These are phyloP conservation scores for Fistulinella staudtii DNA, from an alignment of 1,284 basidiomycete species.

Conservation along the genomic window DNA sequence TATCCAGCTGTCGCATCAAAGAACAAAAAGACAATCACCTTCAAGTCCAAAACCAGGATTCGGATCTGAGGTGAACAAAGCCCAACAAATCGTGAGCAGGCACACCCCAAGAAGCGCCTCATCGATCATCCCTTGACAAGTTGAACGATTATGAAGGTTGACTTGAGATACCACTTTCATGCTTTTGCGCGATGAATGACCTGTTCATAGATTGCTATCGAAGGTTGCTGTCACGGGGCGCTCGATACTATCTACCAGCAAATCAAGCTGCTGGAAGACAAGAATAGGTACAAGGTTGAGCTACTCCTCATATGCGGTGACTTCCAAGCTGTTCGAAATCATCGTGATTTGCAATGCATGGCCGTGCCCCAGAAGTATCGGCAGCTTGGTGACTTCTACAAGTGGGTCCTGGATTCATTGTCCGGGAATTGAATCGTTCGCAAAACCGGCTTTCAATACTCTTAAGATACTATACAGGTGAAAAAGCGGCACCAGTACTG, in stretches of 20 bases:
- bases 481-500: slow-evolving; percentile 77
- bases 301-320: slow-evolving; percentile 92
- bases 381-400: slow-evolving; percentile 78
- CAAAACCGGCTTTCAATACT: neutral
- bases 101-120: no score
- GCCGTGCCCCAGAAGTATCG: slow-evolving; percentile 91
- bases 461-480: slow-evolving; percentile 83
- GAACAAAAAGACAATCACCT: neutral
- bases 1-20: no score
- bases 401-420: slow-evolving; percentile 47
- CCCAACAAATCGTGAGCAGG: no score
- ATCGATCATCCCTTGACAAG: no score
- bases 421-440: no score
- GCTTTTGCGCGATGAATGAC: no score
- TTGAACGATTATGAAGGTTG: no score
- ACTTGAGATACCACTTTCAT: no score
- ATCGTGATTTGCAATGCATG: slow-evolving; percentile 84
- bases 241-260: slow-evolving; percentile 85
- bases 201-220: slow-evolving; percentile 73
- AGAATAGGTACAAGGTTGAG: slow-evolving; percentile 69
- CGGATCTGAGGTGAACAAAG: no score
- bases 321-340: slow-evolving; percentile 91
- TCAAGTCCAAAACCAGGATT: slow-evolving; percentile 56
- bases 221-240: slow-evolving; percentile 95
- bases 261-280: slow-evolving; percentile 60